phyloP scores from a whole-genome alignment of 2,329 filamentous ascomycete genomes.

The Colletotrichum camelliae region DNA sequence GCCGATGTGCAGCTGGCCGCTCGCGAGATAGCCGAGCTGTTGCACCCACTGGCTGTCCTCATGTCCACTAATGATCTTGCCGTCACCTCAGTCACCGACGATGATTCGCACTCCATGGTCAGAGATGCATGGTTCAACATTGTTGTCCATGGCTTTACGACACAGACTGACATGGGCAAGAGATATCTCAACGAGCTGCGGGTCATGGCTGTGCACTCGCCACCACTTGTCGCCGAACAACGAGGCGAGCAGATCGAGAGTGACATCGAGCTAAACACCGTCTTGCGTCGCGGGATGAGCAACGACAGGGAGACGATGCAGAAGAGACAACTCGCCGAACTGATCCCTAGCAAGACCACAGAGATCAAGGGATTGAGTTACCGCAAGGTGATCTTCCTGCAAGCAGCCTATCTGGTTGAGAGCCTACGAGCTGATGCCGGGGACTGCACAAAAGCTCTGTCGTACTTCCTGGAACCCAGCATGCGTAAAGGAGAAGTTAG shows the following conservation, averaged over 20 bases:
- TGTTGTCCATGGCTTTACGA: slow-evolving; percentile 87
- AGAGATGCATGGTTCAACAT: slow-evolving; percentile 99
- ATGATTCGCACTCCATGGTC: slow-evolving; percentile 75
- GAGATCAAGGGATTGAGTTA: slow-evolving; percentile 87
- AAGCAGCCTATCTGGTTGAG: slow-evolving; percentile 88
- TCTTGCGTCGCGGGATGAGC: slow-evolving; percentile 85
- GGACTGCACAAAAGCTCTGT: slow-evolving; percentile 87
- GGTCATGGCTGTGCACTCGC: slow-evolving; percentile 84
- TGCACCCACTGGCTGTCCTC: slow-evolving; percentile 86
- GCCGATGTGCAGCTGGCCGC: slow-evolving; percentile 83
- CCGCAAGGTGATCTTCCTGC: slow-evolving; percentile 89
- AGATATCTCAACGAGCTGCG: slow-evolving; percentile 79
- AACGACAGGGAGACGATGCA: slow-evolving; percentile 79
- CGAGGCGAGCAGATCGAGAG: slow-evolving; percentile 90
- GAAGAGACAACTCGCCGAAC: slow-evolving; percentile 76
- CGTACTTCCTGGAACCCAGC: slow-evolving; percentile 94
- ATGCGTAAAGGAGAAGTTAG: slow-evolving; percentile 70
- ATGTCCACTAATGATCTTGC: slow-evolving; percentile 71
- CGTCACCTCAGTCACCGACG: slow-evolving; percentile 56
- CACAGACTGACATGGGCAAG: slow-evolving; percentile 74
- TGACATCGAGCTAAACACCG: slow-evolving; percentile 95
- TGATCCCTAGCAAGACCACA: slow-evolving; percentile 76
- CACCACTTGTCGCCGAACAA: slow-evolving; percentile 86
- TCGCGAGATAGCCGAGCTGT: slow-evolving; percentile 84
- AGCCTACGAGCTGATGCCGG: slow-evolving; percentile 85